These are phyloP conservation scores for Sclerotinia minor DNA, from an alignment of 2,329 filamentous ascomycete genomes.

Conservation along the genomic window DNA sequence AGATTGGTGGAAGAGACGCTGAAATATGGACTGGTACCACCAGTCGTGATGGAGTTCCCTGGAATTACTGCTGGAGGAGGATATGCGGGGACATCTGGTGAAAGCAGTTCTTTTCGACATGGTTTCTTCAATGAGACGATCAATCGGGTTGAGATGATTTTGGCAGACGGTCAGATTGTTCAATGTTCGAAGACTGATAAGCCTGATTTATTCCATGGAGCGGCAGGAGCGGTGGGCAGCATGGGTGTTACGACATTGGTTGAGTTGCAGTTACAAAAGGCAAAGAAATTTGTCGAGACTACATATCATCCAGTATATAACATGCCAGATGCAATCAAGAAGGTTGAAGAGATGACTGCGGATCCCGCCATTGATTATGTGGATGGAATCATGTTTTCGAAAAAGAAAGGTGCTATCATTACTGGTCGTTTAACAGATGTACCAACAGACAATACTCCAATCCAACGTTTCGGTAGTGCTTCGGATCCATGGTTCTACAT, in stretches of 20 bases:
- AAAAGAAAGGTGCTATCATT: constrained; percentile 53
- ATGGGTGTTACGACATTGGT: constrained; percentile 61
- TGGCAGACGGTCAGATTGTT: constrained; percentile 57
- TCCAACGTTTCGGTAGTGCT: constrained; percentile 51
- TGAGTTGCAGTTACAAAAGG: constrained; percentile 56
- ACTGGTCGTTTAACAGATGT: constrained; percentile 52
- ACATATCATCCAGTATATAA: constrained; percentile 52
- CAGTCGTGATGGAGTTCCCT: constrained; percentile 71
- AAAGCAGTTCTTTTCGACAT: constrained; percentile 65
- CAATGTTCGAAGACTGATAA: constrained; percentile 50
- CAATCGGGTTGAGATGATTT: constrained; percentile 61
- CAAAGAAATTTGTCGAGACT: constrained; percentile 55
- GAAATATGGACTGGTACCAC: constrained; percentile 56
- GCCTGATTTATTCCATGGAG: constrained; percentile 58
- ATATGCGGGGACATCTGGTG: constrained; percentile 65
- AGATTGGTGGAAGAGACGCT: constrained; percentile 58
- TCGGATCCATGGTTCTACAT: constrained; percentile 67
- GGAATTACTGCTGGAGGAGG: constrained; percentile 69
- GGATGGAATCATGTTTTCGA: constrained; percentile 57
- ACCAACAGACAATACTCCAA: constrained; percentile 30
- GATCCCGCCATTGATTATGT: constrained; percentile 54
- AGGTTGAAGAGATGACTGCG: constrained; percentile 43
- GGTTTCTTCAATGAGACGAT: constrained; percentile 67
- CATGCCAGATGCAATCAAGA: constrained; percentile 47
- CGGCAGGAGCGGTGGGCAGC: constrained; percentile 60